Percentiles rank a stretch among this genome's conserved stretches.
These are phyloP conservation scores for Stachybotrys chartarum DNA, from an alignment of 2,329 filamentous ascomycete genomes.

Conservation along the genomic window DNA sequence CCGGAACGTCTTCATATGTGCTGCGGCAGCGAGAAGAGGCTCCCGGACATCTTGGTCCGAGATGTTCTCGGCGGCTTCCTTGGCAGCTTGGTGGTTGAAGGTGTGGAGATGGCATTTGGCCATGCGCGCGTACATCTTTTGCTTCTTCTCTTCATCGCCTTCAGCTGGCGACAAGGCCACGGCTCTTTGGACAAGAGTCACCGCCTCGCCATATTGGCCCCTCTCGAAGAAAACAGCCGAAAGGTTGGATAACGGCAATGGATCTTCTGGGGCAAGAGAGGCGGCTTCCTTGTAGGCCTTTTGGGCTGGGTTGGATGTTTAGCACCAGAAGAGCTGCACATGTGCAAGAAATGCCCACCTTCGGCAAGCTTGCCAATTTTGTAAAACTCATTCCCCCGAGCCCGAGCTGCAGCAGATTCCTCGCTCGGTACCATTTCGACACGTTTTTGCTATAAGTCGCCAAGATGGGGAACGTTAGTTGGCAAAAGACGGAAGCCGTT, in stretches of 20 bases:
- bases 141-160: background rate
- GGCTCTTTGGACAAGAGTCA: background rate
- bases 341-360: background rate
- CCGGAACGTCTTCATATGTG: too few relatives aligned
- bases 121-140: background rate
- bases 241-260: constrained; percentile 2
- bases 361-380: background rate
- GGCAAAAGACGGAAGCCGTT: too few relatives aligned
- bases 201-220: constrained; percentile 1
- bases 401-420: background rate
- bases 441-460: too few relatives aligned
- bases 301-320: constrained; percentile 1
- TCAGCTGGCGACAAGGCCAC: background rate
- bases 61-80: background rate
- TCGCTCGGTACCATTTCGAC: background rate
- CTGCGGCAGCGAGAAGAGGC: background rate
- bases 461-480: too few relatives aligned
- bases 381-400: background rate
- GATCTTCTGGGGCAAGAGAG: constrained; percentile 1
- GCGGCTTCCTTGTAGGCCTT: constrained; percentile 2
- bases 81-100: background rate
- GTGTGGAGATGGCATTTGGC: background rate
- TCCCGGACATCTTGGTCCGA: background rate
- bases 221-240: constrained; percentile 4
- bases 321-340: background rate